Conservation (phyloP, 2,329 filamentous ascomycete genomes). For the Colletotrichum gloeosporioides region DNA sequence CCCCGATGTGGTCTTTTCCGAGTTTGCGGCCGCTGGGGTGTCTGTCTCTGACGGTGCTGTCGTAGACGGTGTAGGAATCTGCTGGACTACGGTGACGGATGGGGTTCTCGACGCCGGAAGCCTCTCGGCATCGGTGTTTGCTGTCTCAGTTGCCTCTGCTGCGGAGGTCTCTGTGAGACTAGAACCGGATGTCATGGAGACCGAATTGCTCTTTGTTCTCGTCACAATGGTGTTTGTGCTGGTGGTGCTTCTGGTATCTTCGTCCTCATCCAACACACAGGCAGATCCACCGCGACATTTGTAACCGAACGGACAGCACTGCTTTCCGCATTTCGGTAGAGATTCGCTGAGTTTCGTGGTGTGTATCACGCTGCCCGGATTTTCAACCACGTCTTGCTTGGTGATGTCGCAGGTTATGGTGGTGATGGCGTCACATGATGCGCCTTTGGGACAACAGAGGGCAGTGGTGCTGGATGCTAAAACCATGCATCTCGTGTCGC, state of each 20-base stretch:
- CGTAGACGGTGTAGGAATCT: background rate
- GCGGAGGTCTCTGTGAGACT: background rate
- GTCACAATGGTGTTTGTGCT: background rate
- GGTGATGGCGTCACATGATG: slow-evolving; percentile 62
- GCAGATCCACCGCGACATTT: slow-evolving; percentile 50
- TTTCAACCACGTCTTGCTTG: slow-evolving; percentile 62
- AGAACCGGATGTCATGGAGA: background rate
- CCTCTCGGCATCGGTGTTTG: background rate
- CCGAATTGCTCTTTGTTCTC: background rate
- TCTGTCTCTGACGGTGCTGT: background rate
- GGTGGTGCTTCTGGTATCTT: slow-evolving; percentile 29
- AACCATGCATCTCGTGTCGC: slow-evolving; percentile 57
- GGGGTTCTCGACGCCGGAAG: background rate
- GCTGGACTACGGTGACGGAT: background rate
- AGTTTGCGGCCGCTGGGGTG: background rate
- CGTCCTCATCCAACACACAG: slow-evolving; percentile 60
- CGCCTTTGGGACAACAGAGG: slow-evolving; percentile 70
- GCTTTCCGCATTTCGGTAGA: slow-evolving; percentile 62
- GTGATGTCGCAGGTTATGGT: slow-evolving; percentile 69
- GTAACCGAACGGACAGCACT: slow-evolving; percentile 79
- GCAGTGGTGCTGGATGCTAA: slow-evolving; percentile 69
- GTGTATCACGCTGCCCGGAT: slow-evolving; percentile 68
- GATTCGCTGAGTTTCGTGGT: slow-evolving; percentile 65
- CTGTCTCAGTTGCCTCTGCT: background rate
- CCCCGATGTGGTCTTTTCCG: background rate